These are phyloP conservation scores for Penicillium decumbens DNA, from an alignment of 2,329 filamentous ascomycete species.

Conservation along the genomic window DNA sequence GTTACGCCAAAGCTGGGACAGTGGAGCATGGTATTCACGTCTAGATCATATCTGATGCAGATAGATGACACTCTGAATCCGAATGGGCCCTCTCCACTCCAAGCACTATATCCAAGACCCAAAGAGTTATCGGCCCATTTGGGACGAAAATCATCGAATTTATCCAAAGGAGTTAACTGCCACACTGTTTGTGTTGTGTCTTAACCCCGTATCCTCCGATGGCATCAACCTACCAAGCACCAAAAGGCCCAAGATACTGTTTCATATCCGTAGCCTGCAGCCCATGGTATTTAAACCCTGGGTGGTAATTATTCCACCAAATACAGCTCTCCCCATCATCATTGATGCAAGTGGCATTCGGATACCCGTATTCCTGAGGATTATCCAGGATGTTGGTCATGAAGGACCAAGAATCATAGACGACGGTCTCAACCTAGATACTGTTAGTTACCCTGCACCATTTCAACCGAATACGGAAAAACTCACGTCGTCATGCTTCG, in stretches of 20 bases:
- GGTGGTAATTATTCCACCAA: conserved; percentile 35
- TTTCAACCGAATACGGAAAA: neutral
- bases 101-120: neutral
- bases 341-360: conserved; percentile 28
- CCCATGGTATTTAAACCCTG: conserved; percentile 27
- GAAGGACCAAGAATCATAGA: conserved; percentile 30
- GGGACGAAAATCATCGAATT: neutral
- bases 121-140: neutral
- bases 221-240: conserved; percentile 23
- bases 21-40: neutral
- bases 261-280: conserved; percentile 33
- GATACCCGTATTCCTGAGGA: conserved; percentile 26
- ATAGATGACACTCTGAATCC: conserved; percentile 4
- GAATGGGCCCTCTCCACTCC: neutral
- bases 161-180: neutral
- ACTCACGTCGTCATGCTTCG: conserved; percentile 22
- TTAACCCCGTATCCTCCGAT: neutral
- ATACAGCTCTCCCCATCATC: conserved; percentile 27
- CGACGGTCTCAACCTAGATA: conserved; percentile 21
- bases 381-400: conserved; percentile 29
- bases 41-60: neutral
- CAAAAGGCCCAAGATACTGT: conserved; percentile 15
- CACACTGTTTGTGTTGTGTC: neutral
- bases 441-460: neutral
- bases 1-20: too few species aligned